Base-by-base conservation (phyloP, 2,329 filamentous ascomycete species). In the Epichloe baconii region DNA sequence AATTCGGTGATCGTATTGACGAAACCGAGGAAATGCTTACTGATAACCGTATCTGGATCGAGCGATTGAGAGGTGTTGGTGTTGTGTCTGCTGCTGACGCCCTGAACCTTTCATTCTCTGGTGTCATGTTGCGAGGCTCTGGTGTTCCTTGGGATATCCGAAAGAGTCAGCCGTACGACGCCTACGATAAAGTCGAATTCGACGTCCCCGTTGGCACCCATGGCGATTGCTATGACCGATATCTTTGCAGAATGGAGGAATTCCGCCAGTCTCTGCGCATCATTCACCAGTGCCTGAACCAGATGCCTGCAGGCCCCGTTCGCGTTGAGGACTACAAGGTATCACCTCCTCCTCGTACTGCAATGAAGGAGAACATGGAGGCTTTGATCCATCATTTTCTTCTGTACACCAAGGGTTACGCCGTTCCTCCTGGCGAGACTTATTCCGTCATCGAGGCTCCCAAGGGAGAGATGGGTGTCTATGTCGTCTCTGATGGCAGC, bases 301-400 rank as follows among this genome's bases (percentile, higher is more conserved):
- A 98, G 77, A 98, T 98, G 88, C 91, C 94, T 47, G 79, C 87
- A 47, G 93, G 93, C 31, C 93, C 93, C 49, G 80, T 97, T 66
- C 86, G 91, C 60, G 88, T 96, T 42, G 93, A 98, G 72, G 93
- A 98, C 72, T 98, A 97, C 82, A 98, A 98, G 81, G 81, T 98
- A 64, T 86, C 88, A 3, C 93, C 93, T 21, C 93, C 93, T 55
- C 94, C 93, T n/a, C 84, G 93, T 64, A 78, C 88, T 44, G 93
- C 93, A 64, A 98, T 98, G 93, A 98, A 98, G 80, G 93, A 98
- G 81, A 98, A 98, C 77, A 98, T 98, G 94, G 93, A 98, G 75
- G 90, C 93, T 40, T 80, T 98, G 43, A 98, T 98, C 67, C 93
- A 98, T 75, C 93, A 98, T 77, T 98, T 98, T 79, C 74, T 98